Percentiles rank a stretch among this genome's conserved stretches.
Conservation (phyloP, 2,329 filamentous ascomycete genomes). For the Aquanectria penicillioides region DNA sequence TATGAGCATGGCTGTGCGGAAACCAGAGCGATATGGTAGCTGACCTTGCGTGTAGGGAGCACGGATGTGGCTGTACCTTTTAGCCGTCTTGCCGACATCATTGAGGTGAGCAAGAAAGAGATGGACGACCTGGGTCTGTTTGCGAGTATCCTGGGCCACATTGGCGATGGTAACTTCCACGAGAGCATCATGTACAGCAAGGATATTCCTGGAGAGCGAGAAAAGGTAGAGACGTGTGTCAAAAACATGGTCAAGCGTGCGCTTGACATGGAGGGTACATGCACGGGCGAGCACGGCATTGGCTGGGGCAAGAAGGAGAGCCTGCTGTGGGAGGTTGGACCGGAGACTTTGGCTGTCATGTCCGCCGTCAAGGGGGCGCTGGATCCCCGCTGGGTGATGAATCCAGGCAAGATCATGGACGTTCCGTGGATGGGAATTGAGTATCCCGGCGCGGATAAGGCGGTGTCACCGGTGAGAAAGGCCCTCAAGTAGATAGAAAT, state of each 20-base stretch:
- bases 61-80: slow-evolving; percentile 88
- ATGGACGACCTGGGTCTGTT: slow-evolving; percentile 88
- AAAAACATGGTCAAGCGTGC: slow-evolving; percentile 92
- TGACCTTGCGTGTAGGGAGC: slow-evolving; percentile 63
- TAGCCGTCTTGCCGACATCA: slow-evolving; percentile 76
- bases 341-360: slow-evolving; percentile 86
- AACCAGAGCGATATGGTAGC: not conserved
- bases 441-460: slow-evolving; percentile 28
- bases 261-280: slow-evolving; percentile 92
- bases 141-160: slow-evolving; percentile 87
- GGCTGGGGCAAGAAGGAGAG: slow-evolving; percentile 88
- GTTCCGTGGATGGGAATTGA: slow-evolving; percentile 52
- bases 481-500: slow-evolving; percentile 18
- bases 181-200: slow-evolving; percentile 90
- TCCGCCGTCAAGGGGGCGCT: slow-evolving; percentile 82
- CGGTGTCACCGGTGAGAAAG: slow-evolving; percentile 38
- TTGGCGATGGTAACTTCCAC: slow-evolving; percentile 96
- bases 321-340: slow-evolving; percentile 80
- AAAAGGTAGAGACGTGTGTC: slow-evolving; percentile 82
- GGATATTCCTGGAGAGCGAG: slow-evolving; percentile 73
- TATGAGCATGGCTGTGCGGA: too few species aligned
- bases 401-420: slow-evolving; percentile 92
- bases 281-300: slow-evolving; percentile 88
- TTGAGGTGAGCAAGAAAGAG: slow-evolving; percentile 87
- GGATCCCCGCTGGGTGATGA: slow-evolving; percentile 89